Conservation (phyloP, 805 yeast genomes). For the Cyberlindnera euphorbiiphila region DNA sequence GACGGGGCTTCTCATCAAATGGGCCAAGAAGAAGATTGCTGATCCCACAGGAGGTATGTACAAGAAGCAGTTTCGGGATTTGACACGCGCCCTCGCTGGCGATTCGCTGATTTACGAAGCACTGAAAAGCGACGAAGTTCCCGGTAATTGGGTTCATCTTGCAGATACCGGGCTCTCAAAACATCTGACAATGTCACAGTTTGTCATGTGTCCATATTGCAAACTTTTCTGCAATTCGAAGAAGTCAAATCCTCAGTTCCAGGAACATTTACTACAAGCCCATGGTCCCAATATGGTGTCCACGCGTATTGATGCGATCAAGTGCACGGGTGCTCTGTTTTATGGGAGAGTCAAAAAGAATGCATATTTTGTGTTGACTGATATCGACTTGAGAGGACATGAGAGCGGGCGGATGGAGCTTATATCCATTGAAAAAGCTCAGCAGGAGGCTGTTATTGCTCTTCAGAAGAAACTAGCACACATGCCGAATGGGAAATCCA, state of each 20-base stretch:
- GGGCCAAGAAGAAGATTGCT: constrained; percentile 1
- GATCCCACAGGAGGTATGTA: constrained; percentile 5
- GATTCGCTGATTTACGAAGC: constrained; percentile 2
- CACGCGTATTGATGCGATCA: not conserved
- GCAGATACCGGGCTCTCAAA: not conserved
- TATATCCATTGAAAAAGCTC: too few relatives aligned
- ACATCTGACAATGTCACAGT: not conserved
- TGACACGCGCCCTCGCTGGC: not conserved
- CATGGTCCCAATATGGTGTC: not conserved
- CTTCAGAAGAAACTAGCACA: too few relatives aligned
- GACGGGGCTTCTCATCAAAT: constrained; percentile 4
- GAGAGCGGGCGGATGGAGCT: too few relatives aligned
- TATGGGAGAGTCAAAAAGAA: constrained; percentile 2
- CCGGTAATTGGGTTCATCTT: constrained; percentile 3
- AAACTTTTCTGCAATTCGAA: not conserved
- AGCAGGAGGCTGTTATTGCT: not conserved
- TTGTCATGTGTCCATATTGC: constrained; percentile 3
- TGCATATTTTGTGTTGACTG: not conserved
- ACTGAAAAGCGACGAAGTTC: not conserved
- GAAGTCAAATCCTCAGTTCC: not conserved
- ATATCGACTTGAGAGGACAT: not conserved
- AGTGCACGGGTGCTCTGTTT: constrained; percentile 1
- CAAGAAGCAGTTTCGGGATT: constrained; percentile 1
- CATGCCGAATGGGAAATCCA: too few relatives aligned
- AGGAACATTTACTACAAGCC: not conserved